These are phyloP conservation scores for Aspergillus affinis DNA, from an alignment of 495 filamentous ascomycete species.

Conservation along the genomic window DNA sequence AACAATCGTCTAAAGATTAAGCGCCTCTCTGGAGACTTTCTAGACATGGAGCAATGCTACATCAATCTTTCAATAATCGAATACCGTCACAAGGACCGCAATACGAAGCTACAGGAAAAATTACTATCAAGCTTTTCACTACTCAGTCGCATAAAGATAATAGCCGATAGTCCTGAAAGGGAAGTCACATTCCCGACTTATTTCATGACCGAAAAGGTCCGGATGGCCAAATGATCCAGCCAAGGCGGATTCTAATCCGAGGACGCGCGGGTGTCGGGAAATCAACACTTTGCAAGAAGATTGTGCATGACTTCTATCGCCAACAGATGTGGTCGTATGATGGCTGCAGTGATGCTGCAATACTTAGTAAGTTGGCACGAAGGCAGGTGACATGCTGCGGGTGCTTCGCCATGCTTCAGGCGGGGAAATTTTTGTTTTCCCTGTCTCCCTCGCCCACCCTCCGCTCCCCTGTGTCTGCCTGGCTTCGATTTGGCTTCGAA, in stretches of 20 bases:
- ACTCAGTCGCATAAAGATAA: too few species aligned
- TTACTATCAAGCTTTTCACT: too few species aligned
- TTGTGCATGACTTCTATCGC: slow-evolving; percentile 24
- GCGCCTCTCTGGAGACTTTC: slow-evolving; percentile 16
- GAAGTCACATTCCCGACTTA: slow-evolving; percentile 5
- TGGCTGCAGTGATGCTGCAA: too few species aligned
- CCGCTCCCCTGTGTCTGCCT: slow-evolving; percentile 1
- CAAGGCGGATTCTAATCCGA: slow-evolving; percentile 35
- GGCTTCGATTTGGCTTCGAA: background rate
- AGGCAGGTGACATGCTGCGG: slow-evolving; percentile 1
- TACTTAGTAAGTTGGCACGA: background rate
- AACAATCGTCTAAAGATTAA: slow-evolving; percentile 23
- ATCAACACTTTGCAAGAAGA: slow-evolving; percentile 50
- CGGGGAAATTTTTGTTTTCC: background rate
- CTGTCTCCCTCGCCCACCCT: background rate
- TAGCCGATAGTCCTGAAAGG: background rate
- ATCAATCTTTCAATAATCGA: slow-evolving; percentile 22
- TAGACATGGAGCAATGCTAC: slow-evolving; percentile 21
- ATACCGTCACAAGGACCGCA: background rate
- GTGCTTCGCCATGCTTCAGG: background rate
- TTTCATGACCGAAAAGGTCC: background rate
- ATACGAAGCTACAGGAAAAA: too few species aligned
- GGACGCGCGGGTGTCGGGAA: slow-evolving; percentile 46
- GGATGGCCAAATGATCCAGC: too few species aligned
- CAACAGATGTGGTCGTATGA: slow-evolving; percentile 26